Evolutionary conservation across 1,284 basidiomycete genomes (phyloP), one percentile per base, ranked within the genome.

Genomic region (Athelia sp.): DNA sequence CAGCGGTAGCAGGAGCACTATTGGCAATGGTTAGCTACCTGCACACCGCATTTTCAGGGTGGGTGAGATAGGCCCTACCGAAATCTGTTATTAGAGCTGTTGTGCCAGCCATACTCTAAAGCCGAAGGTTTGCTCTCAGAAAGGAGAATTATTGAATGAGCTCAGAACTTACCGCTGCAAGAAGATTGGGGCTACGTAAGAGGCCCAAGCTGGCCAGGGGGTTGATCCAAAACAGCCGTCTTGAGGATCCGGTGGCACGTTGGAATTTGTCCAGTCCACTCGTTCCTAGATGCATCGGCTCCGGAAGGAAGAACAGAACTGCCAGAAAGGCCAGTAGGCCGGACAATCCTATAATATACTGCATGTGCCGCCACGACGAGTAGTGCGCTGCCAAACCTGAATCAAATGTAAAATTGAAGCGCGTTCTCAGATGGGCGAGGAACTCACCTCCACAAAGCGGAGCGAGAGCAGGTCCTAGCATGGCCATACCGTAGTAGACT

Each of bases 361-460:
- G 87, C 61, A 86, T 81, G 1, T 75, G 60, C 2, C 87, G 75
- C 90, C 90, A 92, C 0, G 86, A 83, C 34, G 70, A 71, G 53
- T 82, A 82, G 48, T 80, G 66, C 0, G 81, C 70, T 0, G 72
- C 65, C 19, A 15, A 23, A 11, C n/a, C 76, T 40, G 32, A n/a
- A 34, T 34, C 32, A 34, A 11, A 34, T 34, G 11, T 11, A 11
- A 34, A n/a, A 34, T 11, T 34, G 32, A 11, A n/a, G n/a, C 32
- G n/a, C 32, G 32, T 11, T 11, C n/a, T n/a, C 11, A 34, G 32
- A 11, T 34, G 32, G 32, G 32, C 11, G n/a, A n/a, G 11, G 32
- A 34, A n/a, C 32, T 11, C 32, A 34, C 32, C 32, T 60, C 74
- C 75, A 0, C 65, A 55, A 3, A 72, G 56, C 0, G 77, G 74